These are phyloP conservation scores for Trypethelium eluteriae DNA, from an alignment of 495 filamentous ascomycete genomes.

Conservation along the genomic window DNA sequence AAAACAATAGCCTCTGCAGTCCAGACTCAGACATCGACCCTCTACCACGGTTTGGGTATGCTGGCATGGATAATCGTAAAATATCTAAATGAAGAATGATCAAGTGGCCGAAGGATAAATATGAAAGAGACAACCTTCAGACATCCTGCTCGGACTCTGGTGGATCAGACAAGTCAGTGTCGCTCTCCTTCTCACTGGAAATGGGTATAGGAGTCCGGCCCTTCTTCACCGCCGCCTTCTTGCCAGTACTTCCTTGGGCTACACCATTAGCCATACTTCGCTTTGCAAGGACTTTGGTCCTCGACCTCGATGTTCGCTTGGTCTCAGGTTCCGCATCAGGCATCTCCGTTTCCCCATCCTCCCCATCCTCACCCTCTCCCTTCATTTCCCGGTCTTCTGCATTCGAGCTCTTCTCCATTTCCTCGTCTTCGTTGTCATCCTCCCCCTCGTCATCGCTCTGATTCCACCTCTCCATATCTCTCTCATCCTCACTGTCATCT, in stretches of 20 bases:
- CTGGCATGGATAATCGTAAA: background rate
- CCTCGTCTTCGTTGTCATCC: conserved; percentile 16
- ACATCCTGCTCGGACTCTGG: conserved; percentile 13
- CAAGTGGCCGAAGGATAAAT: background rate
- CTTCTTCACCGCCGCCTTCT: conserved; percentile 1
- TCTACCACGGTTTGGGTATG: background rate
- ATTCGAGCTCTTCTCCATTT: conserved; percentile 8
- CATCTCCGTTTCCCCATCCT: conserved; percentile 1
- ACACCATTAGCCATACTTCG: conserved; percentile 4
- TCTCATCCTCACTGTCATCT: conserved; percentile 52
- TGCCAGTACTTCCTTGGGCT: background rate
- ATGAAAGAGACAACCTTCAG: background rate
- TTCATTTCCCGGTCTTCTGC: background rate
- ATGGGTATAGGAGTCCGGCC: background rate
- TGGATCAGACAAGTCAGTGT: conserved; percentile 21
- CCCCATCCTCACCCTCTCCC: background rate
- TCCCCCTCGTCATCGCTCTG: conserved; percentile 18
- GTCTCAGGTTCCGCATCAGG: conserved; percentile 10
- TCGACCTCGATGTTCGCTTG: background rate
- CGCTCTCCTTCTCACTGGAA: conserved; percentile 18
- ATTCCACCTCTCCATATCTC: conserved; percentile 40
- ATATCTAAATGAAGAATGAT: background rate
- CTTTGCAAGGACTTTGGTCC: background rate
- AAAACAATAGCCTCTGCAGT: no score
- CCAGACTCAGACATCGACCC: no score